A percentile compares a stretch with the other conserved stretches of the same genome.
These are phyloP conservation scores for Plasmodium fragile DNA, from an alignment of 169 alveolate species.

Conservation along the genomic window DNA sequence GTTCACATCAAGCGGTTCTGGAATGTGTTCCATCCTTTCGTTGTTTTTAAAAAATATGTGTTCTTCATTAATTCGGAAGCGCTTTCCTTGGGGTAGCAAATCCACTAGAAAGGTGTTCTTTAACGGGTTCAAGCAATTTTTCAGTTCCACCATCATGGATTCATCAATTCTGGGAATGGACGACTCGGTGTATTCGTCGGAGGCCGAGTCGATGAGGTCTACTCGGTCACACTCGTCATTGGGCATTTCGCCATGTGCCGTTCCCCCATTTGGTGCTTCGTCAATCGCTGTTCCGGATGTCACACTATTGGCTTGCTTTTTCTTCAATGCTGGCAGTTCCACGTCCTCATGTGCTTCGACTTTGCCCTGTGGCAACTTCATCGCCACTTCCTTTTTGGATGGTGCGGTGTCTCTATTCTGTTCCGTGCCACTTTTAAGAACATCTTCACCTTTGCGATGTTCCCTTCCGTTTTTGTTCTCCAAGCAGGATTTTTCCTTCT, in stretches of 20 bases:
- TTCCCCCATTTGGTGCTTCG: not conserved
- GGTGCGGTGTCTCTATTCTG: not conserved
- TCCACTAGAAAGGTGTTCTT: conserved; percentile 68
- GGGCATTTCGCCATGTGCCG: not conserved
- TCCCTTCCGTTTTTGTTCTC: not conserved
- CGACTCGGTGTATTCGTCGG: conserved; percentile 13
- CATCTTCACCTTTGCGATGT: not conserved
- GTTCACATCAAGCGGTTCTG: conserved; percentile 74
- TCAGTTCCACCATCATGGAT: conserved; percentile 60
- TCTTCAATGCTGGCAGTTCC: not conserved
- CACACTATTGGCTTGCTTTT: not conserved
- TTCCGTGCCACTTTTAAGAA: not conserved
- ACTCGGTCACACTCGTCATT: not conserved
- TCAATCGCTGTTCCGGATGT: not conserved
- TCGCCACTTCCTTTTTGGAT: not conserved
- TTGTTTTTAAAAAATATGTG: conserved; percentile 70
- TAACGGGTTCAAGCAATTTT: conserved; percentile 64
- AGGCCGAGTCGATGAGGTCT: not conserved
- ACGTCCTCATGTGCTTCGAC: not conserved
- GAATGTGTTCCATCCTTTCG: conserved; percentile 75
- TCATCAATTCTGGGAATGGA: conserved; percentile 45
- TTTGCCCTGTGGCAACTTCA: not conserved
- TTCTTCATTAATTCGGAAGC: conserved; percentile 73
- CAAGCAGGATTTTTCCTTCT: not conserved
- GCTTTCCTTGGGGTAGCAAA: conserved; percentile 75